Evolutionary conservation across 2,329 filamentous ascomycete species (phyloP).

Genomic region (Orbilia quercus): DNA sequence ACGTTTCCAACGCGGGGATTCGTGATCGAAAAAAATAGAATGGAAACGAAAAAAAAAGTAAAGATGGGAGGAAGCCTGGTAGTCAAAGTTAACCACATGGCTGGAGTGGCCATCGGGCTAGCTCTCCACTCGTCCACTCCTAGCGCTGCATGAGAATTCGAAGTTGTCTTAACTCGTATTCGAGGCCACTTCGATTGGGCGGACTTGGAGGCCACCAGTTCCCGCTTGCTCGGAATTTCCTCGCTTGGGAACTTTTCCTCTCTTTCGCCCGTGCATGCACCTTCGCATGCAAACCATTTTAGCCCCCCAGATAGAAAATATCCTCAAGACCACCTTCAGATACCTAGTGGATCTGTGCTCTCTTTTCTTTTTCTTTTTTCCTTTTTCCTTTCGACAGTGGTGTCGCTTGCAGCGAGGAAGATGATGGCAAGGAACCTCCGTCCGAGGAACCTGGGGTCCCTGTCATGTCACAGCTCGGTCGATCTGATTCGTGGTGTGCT

Average conservation of each 20-base stretch:
- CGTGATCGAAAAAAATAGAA: slow-evolving; percentile 21
- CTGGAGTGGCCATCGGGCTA: slow-evolving; percentile 44
- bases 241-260: slow-evolving; percentile 27
- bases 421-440: slow-evolving; percentile 54
- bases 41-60: too few species aligned
- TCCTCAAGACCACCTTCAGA: neutral
- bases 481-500: slow-evolving; percentile 54
- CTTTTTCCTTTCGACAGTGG: slow-evolving; percentile 21
- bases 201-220: slow-evolving; percentile 45
- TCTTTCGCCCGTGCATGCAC: neutral
- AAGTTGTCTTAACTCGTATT: slow-evolving; percentile 53
- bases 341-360: slow-evolving; percentile 30
- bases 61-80: too few species aligned
- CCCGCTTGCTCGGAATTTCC: slow-evolving; percentile 55
- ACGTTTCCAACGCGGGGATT: slow-evolving; percentile 43
- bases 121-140: slow-evolving; percentile 15
- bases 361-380: slow-evolving; percentile 13
- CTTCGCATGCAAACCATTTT: slow-evolving; percentile 18
- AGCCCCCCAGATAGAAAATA: slow-evolving; percentile 25
- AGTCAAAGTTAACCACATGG: slow-evolving; percentile 39
- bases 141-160: slow-evolving; percentile 30
- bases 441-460: slow-evolving; percentile 56
- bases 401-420: slow-evolving; percentile 43
- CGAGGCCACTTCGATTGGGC: slow-evolving; percentile 52
- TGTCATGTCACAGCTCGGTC: slow-evolving; percentile 42